Evolutionary conservation across 106 monocot species (phyloP).

Genomic region (Apostasia shenzhenica): DNA sequence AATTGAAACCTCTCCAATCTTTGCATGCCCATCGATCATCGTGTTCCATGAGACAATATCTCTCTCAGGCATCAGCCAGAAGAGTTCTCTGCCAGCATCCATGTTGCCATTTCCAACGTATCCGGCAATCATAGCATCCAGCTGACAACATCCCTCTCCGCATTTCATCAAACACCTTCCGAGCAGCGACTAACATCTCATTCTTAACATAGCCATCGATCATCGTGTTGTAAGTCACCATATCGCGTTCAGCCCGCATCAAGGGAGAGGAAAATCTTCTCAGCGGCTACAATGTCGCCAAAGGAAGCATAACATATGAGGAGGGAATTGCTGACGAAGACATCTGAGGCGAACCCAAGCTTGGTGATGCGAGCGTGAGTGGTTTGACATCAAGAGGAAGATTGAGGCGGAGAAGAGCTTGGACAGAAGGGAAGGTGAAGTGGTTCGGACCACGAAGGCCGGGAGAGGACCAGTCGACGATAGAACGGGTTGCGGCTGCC

Average conservation of each 20-base stretch:
- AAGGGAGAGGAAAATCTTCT: slow-evolving; percentile 11
- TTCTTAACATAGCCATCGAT: slow-evolving; percentile 42
- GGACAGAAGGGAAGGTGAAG: slow-evolving; percentile 51
- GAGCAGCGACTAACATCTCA: slow-evolving; percentile 18
- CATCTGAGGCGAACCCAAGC: slow-evolving; percentile 24
- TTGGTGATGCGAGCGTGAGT: slow-evolving; percentile 26
- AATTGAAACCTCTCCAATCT: slow-evolving; percentile 9
- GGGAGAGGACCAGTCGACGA: slow-evolving; percentile 3
- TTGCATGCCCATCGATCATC: slow-evolving; percentile 49
- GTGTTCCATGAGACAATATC: slow-evolving; percentile 63
- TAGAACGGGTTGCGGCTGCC: slow-evolving; percentile 9
- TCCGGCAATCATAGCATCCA: slow-evolving; percentile 55
- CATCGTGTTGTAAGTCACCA: slow-evolving; percentile 54
- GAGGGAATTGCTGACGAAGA: slow-evolving; percentile 43
- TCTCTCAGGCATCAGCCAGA: slow-evolving; percentile 37
- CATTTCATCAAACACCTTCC: slow-evolving; percentile 50
- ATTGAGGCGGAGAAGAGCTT: slow-evolving; percentile 30
- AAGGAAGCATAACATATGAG: slow-evolving; percentile 53
- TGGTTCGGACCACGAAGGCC: slow-evolving; percentile 25
- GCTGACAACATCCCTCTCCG: slow-evolving; percentile 33
- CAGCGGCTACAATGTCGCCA: slow-evolving; percentile 19
- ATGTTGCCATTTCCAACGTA: slow-evolving; percentile 30
- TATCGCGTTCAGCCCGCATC: slow-evolving; percentile 5
- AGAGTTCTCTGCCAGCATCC: slow-evolving; percentile 35
- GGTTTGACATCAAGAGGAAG: slow-evolving; percentile 3